Evolutionary conservation across 768 basidiomycete genomes (phyloP), one percentile per base, ranked within the genome.

Genomic region (Agrocybe praecox): DNA sequence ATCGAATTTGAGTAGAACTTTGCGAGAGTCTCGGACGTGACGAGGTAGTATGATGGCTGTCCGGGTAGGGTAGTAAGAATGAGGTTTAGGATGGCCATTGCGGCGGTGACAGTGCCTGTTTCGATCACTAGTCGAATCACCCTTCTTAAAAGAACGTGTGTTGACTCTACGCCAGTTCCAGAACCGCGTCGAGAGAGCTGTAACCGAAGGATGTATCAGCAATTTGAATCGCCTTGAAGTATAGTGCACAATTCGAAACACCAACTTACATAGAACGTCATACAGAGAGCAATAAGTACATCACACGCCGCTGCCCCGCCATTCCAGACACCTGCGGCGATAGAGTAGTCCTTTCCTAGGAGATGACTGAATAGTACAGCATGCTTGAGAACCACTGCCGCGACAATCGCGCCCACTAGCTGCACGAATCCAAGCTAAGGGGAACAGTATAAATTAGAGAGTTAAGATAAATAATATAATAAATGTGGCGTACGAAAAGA

Each of bases 241-340:
- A n/a, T n/a, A n/a, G n/a, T n/a, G n/a, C n/a, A n/a, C n/a, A n/a
- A n/a, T n/a, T n/a, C n/a, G n/a, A n/a, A n/a, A n/a, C n/a, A n/a
- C n/a, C n/a, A n/a, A n/a, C 58, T 23, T 32, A 62, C 63, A 42
- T 65, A 62, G 51, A 60, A 65, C 10, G 61, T 65, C 63, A 65
- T 65, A 33, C 45, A 55, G 17, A 52, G 43, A 5, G 63, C 61
- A 51, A 65, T 65, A 18, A 62, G 58, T 0, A 65, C 52, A 54
- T 65, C 61, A 45, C 63, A 65, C 2, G 61, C 11, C n/a, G 58
- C 58, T 32, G 56, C 60, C 23, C 53, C 61, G 0, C 60, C 58
- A 43, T 65, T 65, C 63, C 63, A 65, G 32, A 60, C 56, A 5
- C 55, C 51, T 11, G 48, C 48, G 1, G 49, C 22, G 14, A 62